Evolutionary conservation across 2,329 filamentous ascomycete genomes (phyloP).

Genomic region (Ophiostoma ips): DNA sequence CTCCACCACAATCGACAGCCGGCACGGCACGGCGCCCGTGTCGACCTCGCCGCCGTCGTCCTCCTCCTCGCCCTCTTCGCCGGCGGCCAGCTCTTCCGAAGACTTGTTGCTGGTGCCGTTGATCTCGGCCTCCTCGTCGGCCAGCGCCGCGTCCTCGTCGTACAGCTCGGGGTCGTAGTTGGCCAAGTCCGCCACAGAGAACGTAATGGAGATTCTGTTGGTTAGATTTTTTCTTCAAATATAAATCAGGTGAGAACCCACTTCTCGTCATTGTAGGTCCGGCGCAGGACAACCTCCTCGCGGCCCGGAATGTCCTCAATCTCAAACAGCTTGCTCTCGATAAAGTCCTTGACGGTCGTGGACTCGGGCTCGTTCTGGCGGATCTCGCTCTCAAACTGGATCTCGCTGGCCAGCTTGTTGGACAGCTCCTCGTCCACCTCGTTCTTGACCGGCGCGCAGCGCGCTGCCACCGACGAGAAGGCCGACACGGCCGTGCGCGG

Average conservation of each 20-base stretch:
- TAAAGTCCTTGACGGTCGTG: slow-evolving; percentile 70
- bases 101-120: slow-evolving; percentile 19
- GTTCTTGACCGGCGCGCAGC: slow-evolving; percentile 24
- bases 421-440: slow-evolving; percentile 67
- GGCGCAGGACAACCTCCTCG: slow-evolving; percentile 75
- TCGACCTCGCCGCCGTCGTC: slow-evolving; percentile 33
- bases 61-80: slow-evolving; percentile 40
- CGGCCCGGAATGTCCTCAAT: slow-evolving; percentile 69
- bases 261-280: slow-evolving; percentile 80
- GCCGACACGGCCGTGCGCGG: slow-evolving; percentile 17
- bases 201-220: slow-evolving; percentile 50
- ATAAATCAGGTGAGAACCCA: slow-evolving; percentile 31
- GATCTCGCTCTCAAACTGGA: slow-evolving; percentile 72
- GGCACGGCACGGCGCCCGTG: slow-evolving; percentile 58
- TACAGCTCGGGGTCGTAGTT: slow-evolving; percentile 46
- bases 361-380: slow-evolving; percentile 59
- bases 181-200: slow-evolving; percentile 74
- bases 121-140: slow-evolving; percentile 36
- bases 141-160: slow-evolving; percentile 39
- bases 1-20: slow-evolving; percentile 76
- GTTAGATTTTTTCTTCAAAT: background rate
- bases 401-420: slow-evolving; percentile 73
- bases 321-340: slow-evolving; percentile 75
- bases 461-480: slow-evolving; percentile 35
- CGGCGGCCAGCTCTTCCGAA: slow-evolving; percentile 41